Conservation (phyloP, 345 rosid genomes). For the Hypericum androsaemum region DNA sequence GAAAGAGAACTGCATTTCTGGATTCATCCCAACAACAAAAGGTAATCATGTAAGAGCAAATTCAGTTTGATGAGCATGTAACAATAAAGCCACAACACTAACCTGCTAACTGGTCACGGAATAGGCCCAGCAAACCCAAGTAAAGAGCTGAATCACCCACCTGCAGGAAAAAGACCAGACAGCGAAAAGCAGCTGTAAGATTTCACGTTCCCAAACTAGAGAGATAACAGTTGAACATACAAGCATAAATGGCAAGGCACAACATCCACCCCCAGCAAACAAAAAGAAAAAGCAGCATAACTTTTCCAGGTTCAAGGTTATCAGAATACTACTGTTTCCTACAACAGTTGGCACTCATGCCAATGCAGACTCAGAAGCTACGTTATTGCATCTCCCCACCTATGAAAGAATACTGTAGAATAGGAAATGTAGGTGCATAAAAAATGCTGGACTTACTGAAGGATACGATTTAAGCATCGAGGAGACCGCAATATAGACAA, state of each 20-base stretch:
- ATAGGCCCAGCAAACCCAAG: slow-evolving; percentile 71
- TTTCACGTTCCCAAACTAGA: too few species aligned
- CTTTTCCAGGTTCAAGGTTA: too few species aligned
- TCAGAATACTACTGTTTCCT: too few species aligned
- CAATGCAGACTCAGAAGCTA: too few species aligned
- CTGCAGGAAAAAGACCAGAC: slow-evolving; percentile 24
- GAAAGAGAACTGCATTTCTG: slow-evolving; percentile 85
- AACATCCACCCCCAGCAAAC: too few species aligned
- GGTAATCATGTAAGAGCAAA: slow-evolving; percentile 12
- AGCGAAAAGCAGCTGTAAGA: not conserved
- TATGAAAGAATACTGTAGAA: not conserved
- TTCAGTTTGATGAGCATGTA: slow-evolving; percentile 7
- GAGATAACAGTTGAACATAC: too few species aligned
- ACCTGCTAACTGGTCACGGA: slow-evolving; percentile 79
- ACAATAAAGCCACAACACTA: slow-evolving; percentile 17
- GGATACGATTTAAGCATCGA: slow-evolving; percentile 91
- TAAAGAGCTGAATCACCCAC: slow-evolving; percentile 89
- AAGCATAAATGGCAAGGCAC: too few species aligned
- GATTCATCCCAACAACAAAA: slow-evolving; percentile 9
- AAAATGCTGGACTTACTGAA: slow-evolving; percentile 46
- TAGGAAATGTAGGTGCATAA: not conserved
- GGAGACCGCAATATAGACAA: slow-evolving; percentile 65
- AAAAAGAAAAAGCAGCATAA: not conserved
- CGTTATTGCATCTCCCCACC: too few species aligned
- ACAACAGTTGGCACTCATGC: too few species aligned